These are phyloP conservation scores for Phyllosticta paracitricarpa DNA, from an alignment of 2,329 filamentous ascomycete genomes.

Conservation along the genomic window DNA sequence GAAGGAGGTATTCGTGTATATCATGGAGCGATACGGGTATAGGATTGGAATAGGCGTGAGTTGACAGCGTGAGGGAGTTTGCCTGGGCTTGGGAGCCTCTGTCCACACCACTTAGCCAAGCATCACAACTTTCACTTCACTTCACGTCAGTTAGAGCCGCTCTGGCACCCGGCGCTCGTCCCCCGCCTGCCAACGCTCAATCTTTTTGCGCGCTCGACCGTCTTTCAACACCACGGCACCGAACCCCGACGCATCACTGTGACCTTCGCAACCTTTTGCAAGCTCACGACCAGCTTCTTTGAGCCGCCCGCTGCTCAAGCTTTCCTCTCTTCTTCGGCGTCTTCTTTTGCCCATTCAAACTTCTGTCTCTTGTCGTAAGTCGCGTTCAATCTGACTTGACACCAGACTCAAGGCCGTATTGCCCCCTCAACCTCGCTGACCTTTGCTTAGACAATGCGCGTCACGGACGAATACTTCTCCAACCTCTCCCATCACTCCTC, in stretches of 20 bases:
- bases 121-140: background rate
- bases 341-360: background rate
- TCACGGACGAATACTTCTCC: background rate
- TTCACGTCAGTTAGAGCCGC: background rate
- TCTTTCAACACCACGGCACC: background rate
- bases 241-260: background rate
- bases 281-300: background rate
- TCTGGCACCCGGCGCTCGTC: too few species aligned
- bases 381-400: background rate
- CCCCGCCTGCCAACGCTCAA: background rate
- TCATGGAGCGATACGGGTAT: too few species aligned
- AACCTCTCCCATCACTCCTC: background rate
- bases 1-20: too few species aligned
- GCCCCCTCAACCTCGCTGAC: background rate
- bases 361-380: background rate
- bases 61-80: background rate
- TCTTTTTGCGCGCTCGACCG: background rate
- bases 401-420: background rate
- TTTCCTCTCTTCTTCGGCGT: background rate
- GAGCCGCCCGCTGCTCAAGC: background rate
- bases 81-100: background rate
- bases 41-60: too few species aligned
- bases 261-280: background rate
- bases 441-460: background rate
- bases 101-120: background rate